Evolutionary conservation across 345 rosid genomes (phyloP).

Genomic region (Lumnitzera racemosa): DNA sequence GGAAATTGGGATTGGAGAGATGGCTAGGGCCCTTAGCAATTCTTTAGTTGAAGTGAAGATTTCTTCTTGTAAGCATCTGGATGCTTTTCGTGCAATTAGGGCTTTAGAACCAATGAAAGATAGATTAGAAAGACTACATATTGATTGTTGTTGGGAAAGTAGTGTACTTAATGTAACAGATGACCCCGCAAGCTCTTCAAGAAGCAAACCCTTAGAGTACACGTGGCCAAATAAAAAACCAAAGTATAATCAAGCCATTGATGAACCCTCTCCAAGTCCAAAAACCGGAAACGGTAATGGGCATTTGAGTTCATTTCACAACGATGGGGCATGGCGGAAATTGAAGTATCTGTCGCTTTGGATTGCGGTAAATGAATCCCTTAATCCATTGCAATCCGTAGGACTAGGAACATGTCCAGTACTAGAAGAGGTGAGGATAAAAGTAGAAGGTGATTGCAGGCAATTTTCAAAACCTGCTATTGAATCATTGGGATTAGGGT

Average conservation of each 20-base stretch:
- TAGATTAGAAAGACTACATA: slow-evolving; percentile 22
- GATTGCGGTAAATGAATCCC: slow-evolving; percentile 24
- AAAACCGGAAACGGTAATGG: background rate
- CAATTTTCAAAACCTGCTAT: slow-evolving; percentile 14
- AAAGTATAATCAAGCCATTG: slow-evolving; percentile 8
- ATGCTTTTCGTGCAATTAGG: slow-evolving; percentile 15
- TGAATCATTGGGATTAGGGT: slow-evolving; percentile 20
- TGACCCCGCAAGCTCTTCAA: background rate
- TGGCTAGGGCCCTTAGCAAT: slow-evolving; percentile 21
- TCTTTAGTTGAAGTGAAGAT: slow-evolving; percentile 30
- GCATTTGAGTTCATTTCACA: background rate
- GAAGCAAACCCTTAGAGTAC: background rate
- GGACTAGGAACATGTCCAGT: slow-evolving; percentile 30
- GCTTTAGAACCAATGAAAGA: slow-evolving; percentile 29
- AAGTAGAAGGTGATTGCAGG: slow-evolving; percentile 34
- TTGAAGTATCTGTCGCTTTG: slow-evolving; percentile 23
- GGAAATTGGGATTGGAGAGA: slow-evolving; percentile 18
- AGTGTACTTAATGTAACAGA: background rate
- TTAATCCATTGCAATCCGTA: slow-evolving; percentile 14
- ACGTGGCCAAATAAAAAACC: slow-evolving; percentile 9
- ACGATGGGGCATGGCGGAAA: slow-evolving; percentile 17
- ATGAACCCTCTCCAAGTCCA: background rate
- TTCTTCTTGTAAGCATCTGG: slow-evolving; percentile 21
- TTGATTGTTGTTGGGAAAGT: slow-evolving; percentile 27
- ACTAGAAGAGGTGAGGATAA: slow-evolving; percentile 27